Base-by-base conservation (phyloP, 768 basidiomycete genomes). In the Sistotremastrum suecicum region DNA sequence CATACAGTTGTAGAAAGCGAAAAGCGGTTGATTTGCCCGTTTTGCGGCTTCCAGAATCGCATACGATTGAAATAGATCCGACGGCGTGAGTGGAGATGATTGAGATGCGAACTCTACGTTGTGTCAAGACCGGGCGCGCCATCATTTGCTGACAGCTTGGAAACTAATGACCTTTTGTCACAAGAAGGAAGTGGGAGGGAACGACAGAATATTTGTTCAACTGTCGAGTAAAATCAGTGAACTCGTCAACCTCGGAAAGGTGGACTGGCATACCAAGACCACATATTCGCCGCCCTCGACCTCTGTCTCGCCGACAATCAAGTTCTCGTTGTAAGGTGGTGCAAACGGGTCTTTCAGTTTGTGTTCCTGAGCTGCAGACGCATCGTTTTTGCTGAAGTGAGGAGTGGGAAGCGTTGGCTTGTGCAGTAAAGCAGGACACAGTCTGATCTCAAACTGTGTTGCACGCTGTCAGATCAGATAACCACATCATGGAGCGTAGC, bases 1-100 rank as follows among this genome's bases (percentile, higher is more conserved):
- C 72, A 57, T 60, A 78, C 91, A 94, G 51, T 97, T 97, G 62
- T 90, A 95, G 63, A 95, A 95, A 1, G 83, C 85, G 46, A 95
- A 75, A 46, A 80, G 68, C 34, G 64, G 68, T 48, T 67, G 71
- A 9, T 77, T 75, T 0, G 66, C 67, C 53, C 75, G 72, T 37
- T 70, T 69, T 39, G 79, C 87, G 3, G 86, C 81, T 1, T 71
- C 59, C 3, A 97, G 66, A 31, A 94, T 65, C n/a, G 67, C 59
- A 62, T 90, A 91, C 4, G 78, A 69, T 47, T 83, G 77, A 3
- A 83, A 75, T 7, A 95, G 72, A 56, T 95, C 88, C 10, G 72
- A 58, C 0, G 91, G 91, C 49, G 75, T 63, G 20, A 91, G 70
- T 4, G 91, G 90, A 0, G 83, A 77, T 1, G 80, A 69, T 62